phyloP scores from a whole-genome alignment of 2,329 filamentous ascomycete genomes.

The Pezicula neosporulosa region DNA sequence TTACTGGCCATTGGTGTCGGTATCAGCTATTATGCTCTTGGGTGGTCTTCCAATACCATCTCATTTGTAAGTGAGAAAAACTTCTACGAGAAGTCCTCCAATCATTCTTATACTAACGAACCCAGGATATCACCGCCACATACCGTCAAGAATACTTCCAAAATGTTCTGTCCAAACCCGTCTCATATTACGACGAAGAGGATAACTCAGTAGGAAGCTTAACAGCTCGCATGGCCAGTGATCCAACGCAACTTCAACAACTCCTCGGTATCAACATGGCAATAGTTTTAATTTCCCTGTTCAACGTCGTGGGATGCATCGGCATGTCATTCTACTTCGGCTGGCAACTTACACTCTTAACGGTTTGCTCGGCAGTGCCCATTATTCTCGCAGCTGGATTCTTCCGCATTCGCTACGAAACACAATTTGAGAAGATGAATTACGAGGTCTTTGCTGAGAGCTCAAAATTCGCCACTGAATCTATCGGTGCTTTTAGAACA shows the following conservation, averaged over 20 bases:
- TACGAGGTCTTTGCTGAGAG: conserved; percentile 54
- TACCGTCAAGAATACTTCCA: conserved; percentile 40
- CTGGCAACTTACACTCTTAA: conserved; percentile 72
- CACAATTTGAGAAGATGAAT: conserved; percentile 51
- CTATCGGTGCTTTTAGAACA: conserved; percentile 57
- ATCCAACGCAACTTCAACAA: conserved; percentile 44
- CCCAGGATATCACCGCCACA: conserved; percentile 23
- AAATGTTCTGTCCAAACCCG: conserved; percentile 35
- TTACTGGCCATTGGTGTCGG: conserved; percentile 37
- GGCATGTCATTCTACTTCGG: conserved; percentile 66
- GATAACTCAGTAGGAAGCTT: conserved; percentile 42
- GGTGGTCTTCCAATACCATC: conserved; percentile 33
- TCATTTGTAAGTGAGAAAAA: conserved; percentile 24
- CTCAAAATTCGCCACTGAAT: conserved; percentile 58
- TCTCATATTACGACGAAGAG: conserved; percentile 36
- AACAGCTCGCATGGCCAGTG: conserved; percentile 39
- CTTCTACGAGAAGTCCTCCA: background rate
- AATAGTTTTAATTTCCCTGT: conserved; percentile 57
- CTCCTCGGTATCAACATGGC: conserved; percentile 42
- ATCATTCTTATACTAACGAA: conserved; percentile 20
- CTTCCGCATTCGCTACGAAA: conserved; percentile 45
- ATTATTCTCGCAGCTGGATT: conserved; percentile 42
- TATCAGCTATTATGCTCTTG: conserved; percentile 26
- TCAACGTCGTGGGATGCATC: conserved; percentile 61
- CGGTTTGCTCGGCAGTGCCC: conserved; percentile 53